A percentile compares a stretch with the other conserved stretches of the same genome.
Conservation (phyloP, 1,284 basidiomycete genomes). For the Pyrrhoderma lamaoense region DNA sequence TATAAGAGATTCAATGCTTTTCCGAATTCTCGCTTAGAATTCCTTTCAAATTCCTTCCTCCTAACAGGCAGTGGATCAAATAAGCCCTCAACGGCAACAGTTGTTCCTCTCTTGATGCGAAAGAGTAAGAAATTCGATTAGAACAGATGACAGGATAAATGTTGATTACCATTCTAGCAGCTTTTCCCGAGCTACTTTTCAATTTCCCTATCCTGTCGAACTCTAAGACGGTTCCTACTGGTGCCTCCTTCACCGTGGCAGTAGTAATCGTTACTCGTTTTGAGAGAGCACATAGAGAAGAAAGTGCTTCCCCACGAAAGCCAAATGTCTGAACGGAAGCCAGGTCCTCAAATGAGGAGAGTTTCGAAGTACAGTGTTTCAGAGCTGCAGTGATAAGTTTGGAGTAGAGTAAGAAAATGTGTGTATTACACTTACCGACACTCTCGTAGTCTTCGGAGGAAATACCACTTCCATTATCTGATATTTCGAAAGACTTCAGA, state of each 20-base stretch:
- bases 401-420: conserved; percentile 1
- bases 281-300: conserved; percentile 84
- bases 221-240: conserved; percentile 73
- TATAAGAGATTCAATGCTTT: conserved; percentile 79
- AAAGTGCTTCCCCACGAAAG: conserved; percentile 93
- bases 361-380: conserved; percentile 94
- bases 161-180: conserved; percentile 64
- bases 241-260: conserved; percentile 60
- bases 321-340: conserved; percentile 80
- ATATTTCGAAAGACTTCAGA: conserved; percentile 78
- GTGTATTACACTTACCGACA: conserved; percentile 51
- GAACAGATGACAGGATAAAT: too few relatives aligned
- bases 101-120: conserved; percentile 80
- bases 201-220: conserved; percentile 62
- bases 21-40: conserved; percentile 84
- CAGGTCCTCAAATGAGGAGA: conserved; percentile 73
- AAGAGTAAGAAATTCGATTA: too few relatives aligned
- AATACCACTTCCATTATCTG: conserved; percentile 92
- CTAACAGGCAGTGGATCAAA: conserved; percentile 86
- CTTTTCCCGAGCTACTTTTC: conserved; percentile 41
- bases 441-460: conserved; percentile 66
- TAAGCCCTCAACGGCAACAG: conserved; percentile 66
- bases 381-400: conserved; percentile 42
- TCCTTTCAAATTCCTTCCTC: conserved; percentile 86
- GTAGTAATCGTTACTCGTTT: conserved; percentile 69